Base-by-base conservation (phyloP, 2,329 filamentous ascomycete genomes). In the Thermothelomyces thermophilus region DNA sequence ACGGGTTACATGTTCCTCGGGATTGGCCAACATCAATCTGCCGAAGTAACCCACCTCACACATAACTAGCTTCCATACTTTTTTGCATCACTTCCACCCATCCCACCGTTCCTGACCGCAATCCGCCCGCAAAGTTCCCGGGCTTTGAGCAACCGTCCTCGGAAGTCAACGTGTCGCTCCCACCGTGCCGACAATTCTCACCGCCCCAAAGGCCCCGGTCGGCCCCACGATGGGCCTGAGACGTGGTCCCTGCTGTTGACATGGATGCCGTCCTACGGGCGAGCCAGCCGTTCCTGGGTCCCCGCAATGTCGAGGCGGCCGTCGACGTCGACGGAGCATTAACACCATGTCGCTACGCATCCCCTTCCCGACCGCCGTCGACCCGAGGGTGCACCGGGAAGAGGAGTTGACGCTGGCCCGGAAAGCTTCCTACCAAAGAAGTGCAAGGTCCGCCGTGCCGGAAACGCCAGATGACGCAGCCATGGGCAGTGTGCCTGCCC, bases 291-390 rank as follows among this genome's bases (percentile, higher is more conserved):
- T 16, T 48, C 19, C 37, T 30, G 40, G 39, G 45, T 28, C 34
- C 46, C 41, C 36, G 35, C 48, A 26, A 30, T 42, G 41, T 51
- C 16, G 24, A 16, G 20, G 28, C 34, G 28, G 9, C 51, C 35
- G 40, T 46, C 36, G 41, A 41, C 42, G 39, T 35, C 37, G 45
- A 26, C n/a, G 17, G 35, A 30, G 20, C 40, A 41, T 39, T 39
- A 20, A 28, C 43, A 33, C 51, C 60, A 73, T 73, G 70, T 66
- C 70, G 41, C 68, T 69, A 53, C 62, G 67, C 53, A 64, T 69
- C 49, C 56, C 66, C 22, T 63, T 66, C 48, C 63, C 65, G 31
- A 50, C 50, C n/a, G 53, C 52, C 40, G 40, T 58, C 14, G 69
- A 71, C 49, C 58, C 54, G 31, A 64, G 63, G 44, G 56, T 59